phyloP scores from a whole-genome alignment of 805 yeast species.

The Yamadazyma laniorum region DNA sequence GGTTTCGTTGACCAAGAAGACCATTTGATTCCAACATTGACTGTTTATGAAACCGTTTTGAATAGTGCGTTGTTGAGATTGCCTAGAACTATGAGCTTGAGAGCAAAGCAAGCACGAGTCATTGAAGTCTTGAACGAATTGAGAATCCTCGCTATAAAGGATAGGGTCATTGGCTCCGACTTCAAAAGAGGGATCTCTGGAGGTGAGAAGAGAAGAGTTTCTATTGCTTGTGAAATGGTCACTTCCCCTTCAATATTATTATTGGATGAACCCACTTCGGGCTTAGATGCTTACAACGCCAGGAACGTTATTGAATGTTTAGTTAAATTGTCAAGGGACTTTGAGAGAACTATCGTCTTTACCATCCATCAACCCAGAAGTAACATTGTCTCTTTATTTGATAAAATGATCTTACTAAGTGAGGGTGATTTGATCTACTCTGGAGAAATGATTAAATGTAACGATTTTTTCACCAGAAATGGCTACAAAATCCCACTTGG shows the following conservation, averaged over 20 bases:
- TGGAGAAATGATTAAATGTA: constrained; percentile 75
- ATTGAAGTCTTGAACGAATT: constrained; percentile 82
- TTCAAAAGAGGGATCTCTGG: constrained; percentile 79
- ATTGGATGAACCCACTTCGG: constrained; percentile 91
- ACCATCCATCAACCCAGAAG: constrained; percentile 98
- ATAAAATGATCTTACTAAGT: constrained; percentile 73
- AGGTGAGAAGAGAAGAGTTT: constrained; percentile 74
- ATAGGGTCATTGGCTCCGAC: constrained; percentile 84
- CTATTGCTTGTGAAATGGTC: constrained; percentile 77
- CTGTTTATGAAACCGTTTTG: constrained; percentile 93
- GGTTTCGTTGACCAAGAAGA: constrained; percentile 98
- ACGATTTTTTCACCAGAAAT: constrained; percentile 67
- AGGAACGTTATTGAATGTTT: constrained; percentile 84
- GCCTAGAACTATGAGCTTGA: constrained; percentile 74
- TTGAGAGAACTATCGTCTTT: constrained; percentile 83
- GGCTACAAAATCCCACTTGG: constrained; percentile 87
- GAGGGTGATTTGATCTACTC: constrained; percentile 86
- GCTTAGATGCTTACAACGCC: constrained; percentile 92
- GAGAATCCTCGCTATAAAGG: constrained; percentile 78
- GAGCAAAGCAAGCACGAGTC: constrained; percentile 75
- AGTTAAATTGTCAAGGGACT: constrained; percentile 73
- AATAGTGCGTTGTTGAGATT: constrained; percentile 87
- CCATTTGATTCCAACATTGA: constrained; percentile 82
- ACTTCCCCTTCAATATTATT: constrained; percentile 71
- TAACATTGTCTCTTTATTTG: constrained; percentile 89